Evolutionary conservation across 2,329 filamentous ascomycete species (phyloP), one percentile per base, ranked within the genome.

Genomic region (Madurella mycetomatis): DNA sequence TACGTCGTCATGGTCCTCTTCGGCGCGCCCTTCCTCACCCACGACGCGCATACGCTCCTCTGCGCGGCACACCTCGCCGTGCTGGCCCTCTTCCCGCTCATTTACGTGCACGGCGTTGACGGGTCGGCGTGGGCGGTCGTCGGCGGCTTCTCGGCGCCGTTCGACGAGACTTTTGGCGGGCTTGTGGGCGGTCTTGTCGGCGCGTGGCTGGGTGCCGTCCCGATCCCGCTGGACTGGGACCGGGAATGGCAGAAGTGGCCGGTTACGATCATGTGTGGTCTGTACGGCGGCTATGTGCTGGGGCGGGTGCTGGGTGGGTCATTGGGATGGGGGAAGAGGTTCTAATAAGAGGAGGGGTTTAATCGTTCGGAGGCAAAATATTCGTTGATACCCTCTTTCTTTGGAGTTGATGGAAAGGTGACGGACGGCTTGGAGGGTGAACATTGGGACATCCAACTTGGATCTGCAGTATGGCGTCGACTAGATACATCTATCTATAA

Each of bases 171-270:
- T 0, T 94, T 90, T 72, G 92, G 91, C 2, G 90, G 84, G 1
- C 78, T 90, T 9, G 70, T 92, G n/a, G 94, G 94, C 5, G 85
- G 84, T 0, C 75, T 87, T 25, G 65, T 92, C 1, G 94, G 94
- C 5, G 90, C 90, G 41, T 97, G 94, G 94, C 74, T 96, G 41
- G 94, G 94, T 3, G 94, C 94, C 8, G 84, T 97, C 50, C 94
- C 95, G 0, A 97, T 99, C 63, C 94, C 94, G 1, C 76, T 99
- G 62, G 94, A 99, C 70, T 97, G 92, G 92, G 94, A 99, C 70
- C 85, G 94, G n/a, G 91, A 95, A 64, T 99, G 94, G 94, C 94
- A 99, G 81, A 89, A 87, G 70, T 99, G 92, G 88, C 94, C 94
- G 0, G 86, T 97, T 46, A 99, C 94, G 0, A 88, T 99, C 55